A percentile compares a stretch with the other conserved stretches of the same genome.
Evolutionary conservation across 768 basidiomycete genomes (phyloP).

Genomic region (Termitomyces sp.): DNA sequence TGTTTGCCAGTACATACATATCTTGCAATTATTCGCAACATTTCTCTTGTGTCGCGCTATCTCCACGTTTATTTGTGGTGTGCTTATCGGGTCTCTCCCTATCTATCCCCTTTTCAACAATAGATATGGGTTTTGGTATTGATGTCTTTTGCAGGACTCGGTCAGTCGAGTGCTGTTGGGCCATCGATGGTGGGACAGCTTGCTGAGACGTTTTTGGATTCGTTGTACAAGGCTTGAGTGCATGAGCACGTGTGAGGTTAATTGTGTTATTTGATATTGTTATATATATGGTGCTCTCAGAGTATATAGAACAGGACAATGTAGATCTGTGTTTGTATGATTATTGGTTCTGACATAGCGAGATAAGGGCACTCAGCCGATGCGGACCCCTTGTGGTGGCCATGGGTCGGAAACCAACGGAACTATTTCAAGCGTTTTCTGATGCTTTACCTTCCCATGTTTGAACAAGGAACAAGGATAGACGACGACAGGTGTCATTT

Average conservation of each 20-base stretch:
- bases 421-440: not conserved
- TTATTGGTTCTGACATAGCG: not conserved
- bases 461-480: not conserved
- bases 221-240: constrained; percentile 68
- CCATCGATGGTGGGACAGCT: constrained; percentile 74
- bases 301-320: not conserved
- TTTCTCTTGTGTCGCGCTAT: not conserved
- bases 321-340: not conserved
- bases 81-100: not conserved
- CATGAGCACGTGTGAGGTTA: not conserved
- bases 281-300: not conserved
- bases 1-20: not conserved
- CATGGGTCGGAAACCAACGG: not conserved
- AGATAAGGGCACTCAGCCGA: not conserved
- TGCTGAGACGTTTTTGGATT: constrained; percentile 77
- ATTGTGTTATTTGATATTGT: not conserved
- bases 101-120: constrained; percentile 1
- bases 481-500: not conserved
- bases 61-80: not conserved
- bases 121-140: not conserved
- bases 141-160: constrained; percentile 49
- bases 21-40: not conserved
- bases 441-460: not conserved
- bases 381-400: not conserved
- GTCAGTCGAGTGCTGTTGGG: constrained; percentile 77